These are phyloP conservation scores for Neurospora tetraspora DNA, from an alignment of 495 filamentous ascomycete species.

Conservation along the genomic window DNA sequence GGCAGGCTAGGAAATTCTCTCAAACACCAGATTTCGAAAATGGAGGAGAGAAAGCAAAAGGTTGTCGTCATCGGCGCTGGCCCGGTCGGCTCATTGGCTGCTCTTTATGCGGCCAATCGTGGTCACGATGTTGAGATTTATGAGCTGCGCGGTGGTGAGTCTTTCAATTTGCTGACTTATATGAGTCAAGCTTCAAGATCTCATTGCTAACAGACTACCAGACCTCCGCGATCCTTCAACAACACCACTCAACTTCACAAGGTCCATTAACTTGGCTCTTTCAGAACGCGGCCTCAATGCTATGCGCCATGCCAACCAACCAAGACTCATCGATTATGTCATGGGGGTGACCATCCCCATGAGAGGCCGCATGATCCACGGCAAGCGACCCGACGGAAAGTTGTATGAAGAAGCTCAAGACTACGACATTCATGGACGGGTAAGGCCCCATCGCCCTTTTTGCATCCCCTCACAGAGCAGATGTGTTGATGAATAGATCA, in stretches of 20 bases:
- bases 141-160: constrained; percentile 81
- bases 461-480: background rate
- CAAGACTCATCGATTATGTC: constrained; percentile 61
- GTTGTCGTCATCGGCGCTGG: constrained; percentile 82
- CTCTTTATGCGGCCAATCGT: constrained; percentile 79
- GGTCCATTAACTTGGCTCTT: constrained; percentile 92
- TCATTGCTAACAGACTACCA: constrained; percentile 21
- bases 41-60: constrained; percentile 42
- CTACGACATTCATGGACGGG: constrained; percentile 84
- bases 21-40: background rate
- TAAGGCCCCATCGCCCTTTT: constrained; percentile 27
- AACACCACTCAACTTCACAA: constrained; percentile 87
- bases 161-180: background rate
- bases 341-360: constrained; percentile 77
- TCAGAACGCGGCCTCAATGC: constrained; percentile 92
- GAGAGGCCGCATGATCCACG: constrained; percentile 96
- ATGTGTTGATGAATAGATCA: constrained; percentile 10
- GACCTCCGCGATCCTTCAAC: constrained; percentile 81
- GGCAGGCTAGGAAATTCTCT: background rate
- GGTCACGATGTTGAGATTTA: constrained; percentile 90
- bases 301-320: constrained; percentile 53
- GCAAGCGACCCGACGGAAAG: constrained; percentile 48
- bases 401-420: constrained; percentile 70
- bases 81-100: constrained; percentile 84
- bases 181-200: background rate